Evolutionary conservation across 2,329 filamentous ascomycete genomes (phyloP).

Genomic region (Sarocladium oryzae): DNA sequence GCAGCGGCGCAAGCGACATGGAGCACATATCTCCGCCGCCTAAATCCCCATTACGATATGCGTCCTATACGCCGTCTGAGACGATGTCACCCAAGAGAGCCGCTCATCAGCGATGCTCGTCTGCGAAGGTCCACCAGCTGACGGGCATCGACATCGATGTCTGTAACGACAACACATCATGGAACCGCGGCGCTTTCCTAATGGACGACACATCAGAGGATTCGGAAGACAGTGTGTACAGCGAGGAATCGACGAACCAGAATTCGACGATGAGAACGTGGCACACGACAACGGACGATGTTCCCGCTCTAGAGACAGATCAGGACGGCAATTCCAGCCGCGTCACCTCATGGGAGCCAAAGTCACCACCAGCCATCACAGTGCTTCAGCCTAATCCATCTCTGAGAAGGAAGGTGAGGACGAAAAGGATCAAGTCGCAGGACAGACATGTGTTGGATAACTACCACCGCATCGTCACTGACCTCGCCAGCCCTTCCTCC

Average conservation of each 20-base stretch:
- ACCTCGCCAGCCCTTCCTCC: background rate
- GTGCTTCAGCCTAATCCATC: background rate
- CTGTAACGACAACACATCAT: slow-evolving; percentile 12
- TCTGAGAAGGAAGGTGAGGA: background rate
- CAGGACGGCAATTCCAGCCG: slow-evolving; percentile 12
- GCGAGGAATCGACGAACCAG: background rate
- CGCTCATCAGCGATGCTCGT: slow-evolving; percentile 20
- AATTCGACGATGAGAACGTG: background rate
- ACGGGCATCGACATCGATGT: slow-evolving; percentile 32
- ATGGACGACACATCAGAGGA: background rate
- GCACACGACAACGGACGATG: background rate
- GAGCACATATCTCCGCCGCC: background rate
- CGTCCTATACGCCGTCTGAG: background rate
- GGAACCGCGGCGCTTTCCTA: slow-evolving; percentile 1
- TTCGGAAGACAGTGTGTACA: background rate
- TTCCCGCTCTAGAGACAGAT: background rate
- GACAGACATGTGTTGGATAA: background rate
- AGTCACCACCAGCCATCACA: slow-evolving; percentile 12
- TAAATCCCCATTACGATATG: slow-evolving; percentile 10
- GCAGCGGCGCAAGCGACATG: background rate
- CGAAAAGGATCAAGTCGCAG: background rate
- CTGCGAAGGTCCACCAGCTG: slow-evolving; percentile 33
- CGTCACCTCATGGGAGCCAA: slow-evolving; percentile 17
- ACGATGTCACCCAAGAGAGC: background rate
- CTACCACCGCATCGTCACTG: slow-evolving; percentile 8